phyloP scores from a whole-genome alignment of 1,284 basidiomycete species.

The Pascua guehoae region DNA sequence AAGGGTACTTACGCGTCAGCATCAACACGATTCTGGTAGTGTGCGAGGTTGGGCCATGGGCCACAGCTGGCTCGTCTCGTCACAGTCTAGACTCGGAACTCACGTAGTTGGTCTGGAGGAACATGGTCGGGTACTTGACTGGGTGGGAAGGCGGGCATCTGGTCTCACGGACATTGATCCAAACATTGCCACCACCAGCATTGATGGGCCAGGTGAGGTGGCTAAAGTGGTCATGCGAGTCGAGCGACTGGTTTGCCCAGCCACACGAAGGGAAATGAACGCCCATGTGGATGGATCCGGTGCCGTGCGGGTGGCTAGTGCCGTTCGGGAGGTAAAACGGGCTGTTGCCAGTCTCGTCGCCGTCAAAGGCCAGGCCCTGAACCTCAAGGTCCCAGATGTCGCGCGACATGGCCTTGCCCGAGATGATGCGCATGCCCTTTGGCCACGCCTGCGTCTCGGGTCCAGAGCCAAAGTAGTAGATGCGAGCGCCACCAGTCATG shows the following conservation, averaged over 20 bases:
- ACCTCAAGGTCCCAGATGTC: conserved; percentile 2
- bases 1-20: not conserved
- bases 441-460: conserved; percentile 41
- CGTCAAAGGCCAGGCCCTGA: not conserved
- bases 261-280: conserved; percentile 42
- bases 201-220: conserved; percentile 42
- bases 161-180: not conserved
- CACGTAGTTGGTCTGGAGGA: conserved; percentile 44
- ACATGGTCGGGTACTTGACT: conserved; percentile 31
- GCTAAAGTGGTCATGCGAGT: conserved; percentile 41
- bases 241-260: conserved; percentile 28
- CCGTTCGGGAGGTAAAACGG: conserved; percentile 30
- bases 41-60: too few species aligned
- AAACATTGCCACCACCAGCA: not conserved
- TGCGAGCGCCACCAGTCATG: conserved; percentile 21
- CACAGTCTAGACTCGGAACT: not conserved
- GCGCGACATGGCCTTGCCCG: conserved; percentile 39
- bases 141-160: not conserved
- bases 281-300: conserved; percentile 19
- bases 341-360: conserved; percentile 2
- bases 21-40: too few species aligned
- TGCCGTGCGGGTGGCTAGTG: conserved; percentile 23
- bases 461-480: conserved; percentile 36
- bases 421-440: conserved; percentile 50
- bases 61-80: too few species aligned